Conservation (phyloP, 371 early-diverging fungal genomes). For the Mycotypha africana region DNA sequence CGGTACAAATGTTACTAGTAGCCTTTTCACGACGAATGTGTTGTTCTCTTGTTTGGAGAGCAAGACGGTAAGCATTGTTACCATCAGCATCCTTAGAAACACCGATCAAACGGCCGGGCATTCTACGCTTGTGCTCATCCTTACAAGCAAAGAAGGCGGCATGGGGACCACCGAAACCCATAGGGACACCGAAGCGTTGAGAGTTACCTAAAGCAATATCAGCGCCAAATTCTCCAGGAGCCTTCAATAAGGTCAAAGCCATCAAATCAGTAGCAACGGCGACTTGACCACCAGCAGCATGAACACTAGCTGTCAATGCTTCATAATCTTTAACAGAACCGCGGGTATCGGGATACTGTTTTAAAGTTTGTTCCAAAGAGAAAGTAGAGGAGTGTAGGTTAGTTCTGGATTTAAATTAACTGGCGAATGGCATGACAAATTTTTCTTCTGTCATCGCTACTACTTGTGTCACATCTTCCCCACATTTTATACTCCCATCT, state of each 20-base stretch:
- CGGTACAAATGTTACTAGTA: conserved; percentile 97
- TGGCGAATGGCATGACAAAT: no score
- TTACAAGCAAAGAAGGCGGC: conserved; percentile 97
- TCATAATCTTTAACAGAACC: conserved; percentile 83
- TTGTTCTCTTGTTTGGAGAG: conserved; percentile 97
- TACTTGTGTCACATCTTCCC: conserved; percentile 2
- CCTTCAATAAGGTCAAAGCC: conserved; percentile 85
- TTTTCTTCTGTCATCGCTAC: no score
- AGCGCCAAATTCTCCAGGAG: conserved; percentile 93
- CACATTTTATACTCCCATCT: neutral
- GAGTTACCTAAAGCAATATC: conserved; percentile 96
- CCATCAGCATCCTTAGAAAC: conserved; percentile 91
- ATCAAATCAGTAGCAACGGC: conserved; percentile 91
- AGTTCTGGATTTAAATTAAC: no score
- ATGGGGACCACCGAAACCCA: conserved; percentile 98
- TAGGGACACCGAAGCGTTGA: conserved; percentile 96
- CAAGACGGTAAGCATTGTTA: conserved; percentile 86
- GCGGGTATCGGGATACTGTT: conserved; percentile 90
- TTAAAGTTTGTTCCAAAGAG: no score
- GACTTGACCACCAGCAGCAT: conserved; percentile 80
- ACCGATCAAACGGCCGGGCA: conserved; percentile 95
- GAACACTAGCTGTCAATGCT: conserved; percentile 69
- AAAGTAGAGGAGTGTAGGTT: no score
- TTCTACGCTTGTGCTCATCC: conserved; percentile 88
- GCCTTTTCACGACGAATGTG: conserved; percentile 98